Base-by-base conservation (phyloP, 371 early-diverging fungal species). In the Apophysomyces sp. region DNA sequence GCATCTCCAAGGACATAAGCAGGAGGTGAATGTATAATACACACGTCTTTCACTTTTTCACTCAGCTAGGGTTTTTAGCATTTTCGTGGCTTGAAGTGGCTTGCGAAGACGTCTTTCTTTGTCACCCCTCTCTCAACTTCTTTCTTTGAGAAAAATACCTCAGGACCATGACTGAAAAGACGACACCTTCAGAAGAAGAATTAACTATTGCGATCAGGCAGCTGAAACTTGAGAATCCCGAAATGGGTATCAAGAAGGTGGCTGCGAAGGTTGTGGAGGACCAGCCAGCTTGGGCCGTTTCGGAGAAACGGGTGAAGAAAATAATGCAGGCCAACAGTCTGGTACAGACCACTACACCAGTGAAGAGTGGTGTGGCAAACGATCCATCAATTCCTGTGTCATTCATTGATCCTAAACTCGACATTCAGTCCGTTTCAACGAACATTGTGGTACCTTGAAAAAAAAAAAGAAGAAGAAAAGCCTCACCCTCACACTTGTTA, bases 291-390 rank as follows among this genome's bases (percentile, higher is more conserved):
- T 88, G 88, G 88, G 73, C 80, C 41, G 85, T 88, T 41, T 80
- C 82, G 37, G 88, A 88, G 65, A 86, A 88, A 69, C 86, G 86
- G 39, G 83, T 88, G 57, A 86, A 86, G 65, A 88, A 86, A 71
- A 63, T 81, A 63, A 80, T 88, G 85, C 73, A 77, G 55, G 63
- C 77, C 52, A 52, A 30, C 60, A 36, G 29, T 18, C 24, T 41
- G 27, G 16, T 26, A 0, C 40, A 52, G 6, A 30, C 52, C 7
- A 26, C 28, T 8, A 64, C 64, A 18, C 57, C 60, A 24, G 66
- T 77, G 41, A 81, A 80, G 55, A 73, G 75, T 51, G 85, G 83
- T 63, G 67, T 75, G 11, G 77, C 77, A 36, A 76, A 83, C 37
- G 86, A 83, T 57, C 81, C 85, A 12, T 86, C 86, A 0, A 72